phyloP scores from a whole-genome alignment of 1,139 yeast species.

The Geotrichum phurueaensis region DNA sequence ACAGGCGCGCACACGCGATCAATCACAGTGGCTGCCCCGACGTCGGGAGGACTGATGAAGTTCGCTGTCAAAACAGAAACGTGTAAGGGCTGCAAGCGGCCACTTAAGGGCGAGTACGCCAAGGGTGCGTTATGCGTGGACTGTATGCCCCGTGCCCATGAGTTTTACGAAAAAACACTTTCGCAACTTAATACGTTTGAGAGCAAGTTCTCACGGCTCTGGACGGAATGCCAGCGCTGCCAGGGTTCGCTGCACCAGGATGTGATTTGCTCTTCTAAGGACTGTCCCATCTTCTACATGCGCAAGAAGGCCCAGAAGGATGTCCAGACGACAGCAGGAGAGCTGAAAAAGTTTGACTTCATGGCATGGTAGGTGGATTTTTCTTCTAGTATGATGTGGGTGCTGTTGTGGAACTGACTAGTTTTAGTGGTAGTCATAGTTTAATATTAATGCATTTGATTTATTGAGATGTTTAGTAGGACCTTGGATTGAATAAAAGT shows the following conservation, averaged over 20 bases:
- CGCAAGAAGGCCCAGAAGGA: constrained; percentile 92
- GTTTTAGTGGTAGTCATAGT: not conserved
- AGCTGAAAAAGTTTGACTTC: constrained; percentile 65
- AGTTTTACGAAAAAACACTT: constrained; percentile 69
- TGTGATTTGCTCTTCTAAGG: constrained; percentile 89
- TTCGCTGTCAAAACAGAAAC: constrained; percentile 86
- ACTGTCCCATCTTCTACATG: constrained; percentile 97
- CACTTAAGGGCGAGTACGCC: constrained; percentile 55
- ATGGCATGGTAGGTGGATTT: constrained; percentile 45
- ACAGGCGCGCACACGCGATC: constrained; percentile 78
- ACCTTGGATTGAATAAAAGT: not conserved
- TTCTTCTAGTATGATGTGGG: not conserved
- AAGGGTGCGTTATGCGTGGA: constrained; percentile 78
- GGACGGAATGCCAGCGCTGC: constrained; percentile 99
- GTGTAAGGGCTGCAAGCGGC: constrained; percentile 83
- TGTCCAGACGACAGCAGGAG: constrained; percentile 59
- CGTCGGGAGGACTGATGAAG: constrained; percentile 75
- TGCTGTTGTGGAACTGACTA: not conserved
- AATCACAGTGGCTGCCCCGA: constrained; percentile 60
- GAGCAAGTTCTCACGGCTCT: constrained; percentile 74
- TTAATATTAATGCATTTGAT: not conserved
- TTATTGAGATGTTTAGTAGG: not conserved
- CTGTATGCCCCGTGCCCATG: constrained; percentile 70
- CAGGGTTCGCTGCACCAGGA: constrained; percentile 95
- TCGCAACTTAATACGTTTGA: constrained; percentile 77